Evolutionary conservation across 176 grass and related monocot species (phyloP).

Genomic region (Stipa capillata): DNA sequence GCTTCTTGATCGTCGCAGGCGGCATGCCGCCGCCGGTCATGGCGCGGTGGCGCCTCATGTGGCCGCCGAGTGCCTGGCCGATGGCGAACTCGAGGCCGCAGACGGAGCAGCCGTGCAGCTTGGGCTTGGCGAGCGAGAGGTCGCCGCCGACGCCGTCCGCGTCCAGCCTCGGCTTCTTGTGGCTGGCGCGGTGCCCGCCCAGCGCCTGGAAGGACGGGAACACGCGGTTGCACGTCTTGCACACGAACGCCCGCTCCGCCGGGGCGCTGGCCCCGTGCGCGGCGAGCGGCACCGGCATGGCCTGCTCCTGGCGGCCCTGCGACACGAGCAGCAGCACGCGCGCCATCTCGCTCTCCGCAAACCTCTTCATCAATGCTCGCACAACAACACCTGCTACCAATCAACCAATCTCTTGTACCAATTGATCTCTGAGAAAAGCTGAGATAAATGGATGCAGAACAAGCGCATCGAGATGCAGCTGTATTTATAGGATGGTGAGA

Average conservation of each 20-base stretch:
- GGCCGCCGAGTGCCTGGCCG: slow-evolving; percentile 61
- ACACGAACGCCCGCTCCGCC: slow-evolving; percentile 54
- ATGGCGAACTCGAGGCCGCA: slow-evolving; percentile 65
- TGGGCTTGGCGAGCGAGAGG: slow-evolving; percentile 27
- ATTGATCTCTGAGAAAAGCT: background rate
- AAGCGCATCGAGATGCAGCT: background rate
- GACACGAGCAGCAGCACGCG: slow-evolving; percentile 59
- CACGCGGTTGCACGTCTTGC: slow-evolving; percentile 86
- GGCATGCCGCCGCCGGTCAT: background rate
- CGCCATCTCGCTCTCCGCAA: slow-evolving; percentile 41
- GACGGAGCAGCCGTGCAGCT: slow-evolving; percentile 56
- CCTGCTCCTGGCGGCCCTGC: background rate
- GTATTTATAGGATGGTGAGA: slow-evolving; percentile 58
- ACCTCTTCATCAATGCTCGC: slow-evolving; percentile 15
- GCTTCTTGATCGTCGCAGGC: slow-evolving; percentile 12
- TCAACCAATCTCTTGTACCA: background rate
- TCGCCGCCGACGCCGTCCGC: slow-evolving; percentile 10
- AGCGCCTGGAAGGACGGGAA: slow-evolving; percentile 94
- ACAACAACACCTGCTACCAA: background rate
- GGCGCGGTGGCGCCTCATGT: slow-evolving; percentile 68
- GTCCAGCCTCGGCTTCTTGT: slow-evolving; percentile 72
- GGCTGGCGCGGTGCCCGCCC: slow-evolving; percentile 88
- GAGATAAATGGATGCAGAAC: slow-evolving; percentile 6
- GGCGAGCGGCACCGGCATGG: background rate
- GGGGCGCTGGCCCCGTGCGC: background rate